Base-by-base conservation (phyloP, 495 filamentous ascomycete species). In the Terfezia claveryi region DNA sequence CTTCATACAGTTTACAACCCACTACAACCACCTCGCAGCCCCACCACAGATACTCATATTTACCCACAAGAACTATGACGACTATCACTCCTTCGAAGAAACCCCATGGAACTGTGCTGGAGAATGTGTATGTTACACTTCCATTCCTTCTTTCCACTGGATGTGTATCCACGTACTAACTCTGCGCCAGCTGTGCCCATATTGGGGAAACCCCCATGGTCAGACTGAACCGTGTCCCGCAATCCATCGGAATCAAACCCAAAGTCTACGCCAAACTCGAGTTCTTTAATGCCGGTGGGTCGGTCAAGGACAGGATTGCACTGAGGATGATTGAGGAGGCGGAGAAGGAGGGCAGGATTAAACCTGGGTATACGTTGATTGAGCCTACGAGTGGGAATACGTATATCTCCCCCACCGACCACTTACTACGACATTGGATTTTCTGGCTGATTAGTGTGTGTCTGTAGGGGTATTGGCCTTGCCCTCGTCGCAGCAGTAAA, bases 381-480 rank as follows among this genome's bases (percentile, higher is more conserved):
- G 91, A 99, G 73, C 91, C 91, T 8, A 99, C 91, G 36, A 92
- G 85, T 64, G 91, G 91, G 37, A 99, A 99, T 62, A 99, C 91
- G 76, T 85, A 71, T 51, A 79, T 70, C 51, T 12, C 16, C 32
- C 38, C 50, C 49, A 10, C n/a, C 20, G 2, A 37, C 5, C n/a
- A 3, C 6, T 23, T 5, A 17, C 20, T 49, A 53, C 27, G 12
- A 9, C 23, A 20, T 52, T 51, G 51, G 23, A 8, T 56, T 23
- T 50, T 6, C 53, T 7, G 14, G 37, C 38, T 54, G 44, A 66
- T 58, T 59, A 59, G 56, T 65, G 38, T 49, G 11, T 20, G 16
- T 20, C 20, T 23, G 7, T 56, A 85, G 80, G 66, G 91, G 91
- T 60, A 99, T 99, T 62, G 91, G 91, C 23, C 72, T 99, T 52